Base-by-base conservation (phyloP, 306 rosid genomes). In the Betula pendula region DNA sequence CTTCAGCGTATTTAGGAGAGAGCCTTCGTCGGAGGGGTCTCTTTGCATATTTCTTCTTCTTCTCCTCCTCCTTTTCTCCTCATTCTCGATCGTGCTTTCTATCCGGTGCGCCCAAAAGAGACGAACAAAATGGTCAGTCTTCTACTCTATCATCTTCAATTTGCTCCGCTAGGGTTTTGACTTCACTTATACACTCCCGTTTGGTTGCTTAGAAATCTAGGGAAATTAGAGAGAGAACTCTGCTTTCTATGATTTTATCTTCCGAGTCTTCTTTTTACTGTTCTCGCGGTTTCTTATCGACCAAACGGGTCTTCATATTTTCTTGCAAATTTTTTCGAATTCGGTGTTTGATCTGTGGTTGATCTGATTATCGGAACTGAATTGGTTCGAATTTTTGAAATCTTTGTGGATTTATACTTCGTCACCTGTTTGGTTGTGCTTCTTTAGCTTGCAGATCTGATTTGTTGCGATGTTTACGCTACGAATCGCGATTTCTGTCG, bases 111-210 rank as follows among this genome's bases (percentile, higher is more conserved):
- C 19, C 2, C 14, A n/a, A 38, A 40, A 16, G 31, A 53, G 4
- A 11, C 60, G 52, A 15, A 63, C 24, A 35, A 77, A 56, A 82
- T 82, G 85, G 82, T 82, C 59, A 56, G 82, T 56, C 17, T 52
- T 12, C 35, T 19, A 17, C 47, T 44, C 47, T 72, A 2, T 24
- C 15, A 42, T 49, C 50, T 20, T 8, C 49, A 19, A 33, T 75
- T 58, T 50, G 10, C 4, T 44, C 8, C 25, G 27, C 25, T 70
- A 16, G 19, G 56, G 67, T 65, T 77, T 47, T 38, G 45, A 50
- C 52, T 12, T 10, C 9, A 16, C 63, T 15, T 48, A 0, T 51
- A 3, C 4, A 10, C 16, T 9, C 13, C 13, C 20, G 45, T 42
- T 43, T 71, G 66, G 65, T 49, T 35, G 55, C 72, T 63, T 47